Percentiles rank a stretch among this genome's conserved stretches.
These are phyloP conservation scores for Phytophthora cryptogea DNA, from an alignment of 352 stramenopile genomes.

Conservation along the genomic window DNA sequence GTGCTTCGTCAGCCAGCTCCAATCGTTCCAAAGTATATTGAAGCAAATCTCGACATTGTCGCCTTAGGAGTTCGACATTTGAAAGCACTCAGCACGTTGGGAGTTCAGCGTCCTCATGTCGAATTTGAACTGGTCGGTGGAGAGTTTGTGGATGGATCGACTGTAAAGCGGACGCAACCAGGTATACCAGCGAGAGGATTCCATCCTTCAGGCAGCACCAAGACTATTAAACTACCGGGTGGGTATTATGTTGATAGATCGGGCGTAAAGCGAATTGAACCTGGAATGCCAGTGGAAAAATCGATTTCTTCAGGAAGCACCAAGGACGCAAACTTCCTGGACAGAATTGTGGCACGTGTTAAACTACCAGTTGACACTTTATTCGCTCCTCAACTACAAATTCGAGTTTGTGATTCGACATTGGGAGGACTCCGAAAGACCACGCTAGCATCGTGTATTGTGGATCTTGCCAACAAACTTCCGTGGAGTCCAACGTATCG, in stretches of 20 bases:
- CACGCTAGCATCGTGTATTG: slow-evolving; percentile 55
- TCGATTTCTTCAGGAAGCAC: slow-evolving; percentile 24
- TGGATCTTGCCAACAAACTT: slow-evolving; percentile 64
- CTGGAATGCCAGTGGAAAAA: slow-evolving; percentile 20
- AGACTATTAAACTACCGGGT: slow-evolving; percentile 60
- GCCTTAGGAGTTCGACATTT: slow-evolving; percentile 70
- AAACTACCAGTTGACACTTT: slow-evolving; percentile 66
- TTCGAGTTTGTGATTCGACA: slow-evolving; percentile 61
- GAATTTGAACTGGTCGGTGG: slow-evolving; percentile 75
- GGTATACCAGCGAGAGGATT: slow-evolving; percentile 14
- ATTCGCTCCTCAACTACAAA: slow-evolving; percentile 61
- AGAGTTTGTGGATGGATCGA: slow-evolving; percentile 52
- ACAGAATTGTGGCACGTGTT: slow-evolving; percentile 50
- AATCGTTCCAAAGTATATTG: slow-evolving; percentile 54
- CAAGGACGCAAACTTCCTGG: slow-evolving; percentile 79
- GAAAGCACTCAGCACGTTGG: slow-evolving; percentile 57
- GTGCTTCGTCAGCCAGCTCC: slow-evolving; percentile 28
- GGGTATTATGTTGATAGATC: slow-evolving; percentile 53
- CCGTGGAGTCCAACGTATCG: slow-evolving; percentile 71
- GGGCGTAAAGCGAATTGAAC: slow-evolving; percentile 45
- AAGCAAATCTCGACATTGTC: slow-evolving; percentile 67
- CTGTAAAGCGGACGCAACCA: slow-evolving; percentile 45
- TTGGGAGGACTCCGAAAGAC: slow-evolving; percentile 63
- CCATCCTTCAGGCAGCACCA: slow-evolving; percentile 34
- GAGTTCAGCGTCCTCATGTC: slow-evolving; percentile 59